phyloP scores from a whole-genome alignment of 768 basidiomycete species.

The Rhodosporidiobolus sp. region DNA sequence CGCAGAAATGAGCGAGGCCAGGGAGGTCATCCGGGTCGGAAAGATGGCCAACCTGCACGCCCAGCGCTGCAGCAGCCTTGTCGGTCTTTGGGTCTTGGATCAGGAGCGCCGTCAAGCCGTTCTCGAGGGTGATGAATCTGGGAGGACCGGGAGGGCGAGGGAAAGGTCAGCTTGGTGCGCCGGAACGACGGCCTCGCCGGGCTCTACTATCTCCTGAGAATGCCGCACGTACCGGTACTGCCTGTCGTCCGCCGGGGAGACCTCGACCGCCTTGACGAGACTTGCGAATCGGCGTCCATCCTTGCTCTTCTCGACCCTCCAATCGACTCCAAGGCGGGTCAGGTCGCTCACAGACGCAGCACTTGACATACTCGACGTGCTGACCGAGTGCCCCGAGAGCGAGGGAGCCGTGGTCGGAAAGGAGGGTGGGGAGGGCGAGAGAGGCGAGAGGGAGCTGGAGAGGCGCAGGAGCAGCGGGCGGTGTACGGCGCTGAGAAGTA shows the following conservation, averaged over 20 bases:
- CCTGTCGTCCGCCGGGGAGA: slow-evolving; percentile 20
- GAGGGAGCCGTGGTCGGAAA: too few species aligned
- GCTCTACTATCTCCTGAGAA: too few species aligned
- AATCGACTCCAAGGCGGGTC: background rate
- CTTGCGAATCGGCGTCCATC: background rate
- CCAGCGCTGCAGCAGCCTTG: slow-evolving; percentile 50
- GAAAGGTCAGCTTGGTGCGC: background rate
- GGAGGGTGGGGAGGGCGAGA: too few species aligned
- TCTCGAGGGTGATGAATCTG: slow-evolving; percentile 48
- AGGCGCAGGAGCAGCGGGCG: too few species aligned
- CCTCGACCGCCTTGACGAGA: slow-evolving; percentile 1
- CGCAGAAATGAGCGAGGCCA: slow-evolving; percentile 51
- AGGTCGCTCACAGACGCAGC: background rate
- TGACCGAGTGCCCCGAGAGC: too few species aligned
- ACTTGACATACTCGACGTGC: too few species aligned
- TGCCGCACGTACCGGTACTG: slow-evolving; percentile 5
- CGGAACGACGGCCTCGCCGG: too few species aligned
- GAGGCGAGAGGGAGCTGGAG: too few species aligned
- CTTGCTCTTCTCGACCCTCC: background rate
- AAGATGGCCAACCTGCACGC: slow-evolving; percentile 51
- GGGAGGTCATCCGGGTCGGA: slow-evolving; percentile 50
- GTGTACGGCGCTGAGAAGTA: too few species aligned
- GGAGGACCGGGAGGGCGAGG: too few species aligned
- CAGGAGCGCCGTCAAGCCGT: slow-evolving; percentile 49
- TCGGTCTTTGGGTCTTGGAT: slow-evolving; percentile 50